These are phyloP conservation scores for Suillus discolor DNA, from an alignment of 768 basidiomycete species.

Conservation along the genomic window DNA sequence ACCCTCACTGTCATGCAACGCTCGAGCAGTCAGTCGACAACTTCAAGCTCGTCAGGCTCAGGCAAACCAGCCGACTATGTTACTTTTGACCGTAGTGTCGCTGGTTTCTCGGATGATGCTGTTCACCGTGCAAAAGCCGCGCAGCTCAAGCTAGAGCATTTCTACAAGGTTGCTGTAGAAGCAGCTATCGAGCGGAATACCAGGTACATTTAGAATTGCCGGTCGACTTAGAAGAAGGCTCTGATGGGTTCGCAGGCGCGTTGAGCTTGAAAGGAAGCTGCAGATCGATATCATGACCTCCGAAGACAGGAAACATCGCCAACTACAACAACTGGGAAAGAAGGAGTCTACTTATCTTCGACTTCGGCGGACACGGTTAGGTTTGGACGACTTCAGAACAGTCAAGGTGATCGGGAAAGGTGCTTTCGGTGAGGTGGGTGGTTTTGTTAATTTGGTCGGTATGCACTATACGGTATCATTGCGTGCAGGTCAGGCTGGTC, in stretches of 20 bases:
- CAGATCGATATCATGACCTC: conserved; percentile 67
- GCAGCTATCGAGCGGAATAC: conserved; percentile 92
- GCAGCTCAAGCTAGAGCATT: conserved; percentile 94
- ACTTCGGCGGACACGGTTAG: conserved; percentile 84
- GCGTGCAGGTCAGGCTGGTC: conserved; percentile 75
- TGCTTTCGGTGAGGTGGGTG: conserved; percentile 91
- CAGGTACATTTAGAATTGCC: conserved; percentile 51
- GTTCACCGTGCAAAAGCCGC: conserved; percentile 85
- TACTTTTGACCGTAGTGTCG: conserved; percentile 83
- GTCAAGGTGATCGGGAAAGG: conserved; percentile 99
- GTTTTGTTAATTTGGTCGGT: not conserved
- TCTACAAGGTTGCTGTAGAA: conserved; percentile 96
- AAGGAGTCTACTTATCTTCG: conserved; percentile 90
- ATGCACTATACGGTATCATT: conserved; percentile 2
- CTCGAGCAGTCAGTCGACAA: conserved; percentile 30
- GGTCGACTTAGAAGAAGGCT: conserved; percentile 3
- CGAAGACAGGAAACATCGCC: conserved; percentile 86
- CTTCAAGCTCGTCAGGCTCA: conserved; percentile 20
- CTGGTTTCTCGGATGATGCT: conserved; percentile 79
- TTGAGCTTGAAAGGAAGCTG: conserved; percentile 82
- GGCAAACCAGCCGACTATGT: conserved; percentile 73
- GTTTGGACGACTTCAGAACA: conserved; percentile 90
- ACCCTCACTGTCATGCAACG: conserved; percentile 27
- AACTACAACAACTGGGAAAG: conserved; percentile 80
- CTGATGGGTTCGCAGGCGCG: conserved; percentile 56